Percentiles rank a stretch among this genome's conserved stretches.
phyloP scores from a whole-genome alignment of 139 green algal genomes.

The Haematococcus lacustris region DNA sequence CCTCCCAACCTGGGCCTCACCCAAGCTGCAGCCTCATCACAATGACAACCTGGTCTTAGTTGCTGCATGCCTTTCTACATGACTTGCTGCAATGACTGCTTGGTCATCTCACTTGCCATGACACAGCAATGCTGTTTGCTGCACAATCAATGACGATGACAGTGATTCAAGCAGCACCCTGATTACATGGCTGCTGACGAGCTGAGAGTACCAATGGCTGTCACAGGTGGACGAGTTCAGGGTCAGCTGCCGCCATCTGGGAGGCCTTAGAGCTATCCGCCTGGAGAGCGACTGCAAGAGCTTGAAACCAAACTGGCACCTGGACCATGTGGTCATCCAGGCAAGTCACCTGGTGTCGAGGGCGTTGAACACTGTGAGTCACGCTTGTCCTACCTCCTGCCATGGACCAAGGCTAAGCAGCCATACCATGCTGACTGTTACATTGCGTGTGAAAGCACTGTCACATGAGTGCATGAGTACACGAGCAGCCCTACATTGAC shows the following conservation, averaged over 20 bases:
- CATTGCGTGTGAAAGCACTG: too few relatives aligned
- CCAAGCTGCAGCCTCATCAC: background rate
- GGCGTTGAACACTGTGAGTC: background rate
- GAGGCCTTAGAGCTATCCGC: slow-evolving; percentile 6
- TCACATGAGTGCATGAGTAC: too few relatives aligned
- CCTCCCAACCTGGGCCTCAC: background rate
- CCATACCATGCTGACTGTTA: too few relatives aligned
- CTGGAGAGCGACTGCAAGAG: slow-evolving; percentile 19
- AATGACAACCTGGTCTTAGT: background rate
- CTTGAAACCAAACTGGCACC: slow-evolving; percentile 36
- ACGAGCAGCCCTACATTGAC: too few relatives aligned
- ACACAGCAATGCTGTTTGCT: background rate
- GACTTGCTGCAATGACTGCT: background rate
- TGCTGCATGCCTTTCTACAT: background rate
- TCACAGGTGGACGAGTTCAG: slow-evolving; percentile 27
- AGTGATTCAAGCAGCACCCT: background rate
- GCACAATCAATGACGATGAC: background rate
- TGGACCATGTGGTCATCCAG: slow-evolving; percentile 21
- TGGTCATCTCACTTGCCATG: background rate
- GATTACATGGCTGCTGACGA: background rate
- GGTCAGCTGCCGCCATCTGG: slow-evolving; percentile 22
- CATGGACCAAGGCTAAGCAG: too few relatives aligned
- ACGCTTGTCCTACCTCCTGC: background rate
- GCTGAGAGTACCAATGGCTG: background rate
- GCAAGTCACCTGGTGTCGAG: too few relatives aligned